Base-by-base conservation (phyloP, 202 grass and related monocot genomes). In the Schoenoplectus triqueter region DNA sequence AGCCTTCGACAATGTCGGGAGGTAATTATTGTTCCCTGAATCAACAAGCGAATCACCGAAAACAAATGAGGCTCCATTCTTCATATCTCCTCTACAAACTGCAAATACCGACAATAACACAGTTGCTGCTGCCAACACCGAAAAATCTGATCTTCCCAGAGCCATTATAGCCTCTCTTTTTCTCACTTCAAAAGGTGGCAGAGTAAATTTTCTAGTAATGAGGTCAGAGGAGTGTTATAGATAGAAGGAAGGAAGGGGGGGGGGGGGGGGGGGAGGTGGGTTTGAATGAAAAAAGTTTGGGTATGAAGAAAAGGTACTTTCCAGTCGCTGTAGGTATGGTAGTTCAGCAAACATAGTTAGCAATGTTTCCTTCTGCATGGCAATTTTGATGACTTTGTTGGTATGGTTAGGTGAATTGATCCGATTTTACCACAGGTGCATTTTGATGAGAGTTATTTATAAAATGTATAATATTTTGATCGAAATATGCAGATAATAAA, bases 31-130 rank as follows among this genome's bases (percentile, higher is more conserved):
- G 82, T 98, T 98, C 41, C 95, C 95, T 4, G 92, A 87, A 86
- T 98, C 95, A 11, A 98, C 95, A 8, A 98, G 92, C 0, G 92
- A 98, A 84, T 98, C 95, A 0, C 95, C 92, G 65, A 98, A 98
- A 66, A 98, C 88, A 88, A 90, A 98, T 13, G 95, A 98, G 11
- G 95, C 95, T 7, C 90, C 89, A 5, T 9, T 69, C 18, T 55
- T 17, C 22, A 83, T 2, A 70, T 83, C 81, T 57, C 65, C 81
- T 54, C 47, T 83, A 21, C 63, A 69, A 17, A 83, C 81, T 17
- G 81, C 21, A 44, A 40, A 70, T 70, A 69, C 1, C 7, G 81
- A 83, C 1, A 41, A 70, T 4, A 83, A n/a, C 64, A 70, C 21
- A 4, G 39, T 39, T 44, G 65, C 65, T 10, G 9, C 7, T 57